A percentile compares a stretch with the other conserved stretches of the same genome.
These are phyloP conservation scores for Tricholoma sp. DNA, from an alignment of 768 basidiomycete species.

Conservation along the genomic window DNA sequence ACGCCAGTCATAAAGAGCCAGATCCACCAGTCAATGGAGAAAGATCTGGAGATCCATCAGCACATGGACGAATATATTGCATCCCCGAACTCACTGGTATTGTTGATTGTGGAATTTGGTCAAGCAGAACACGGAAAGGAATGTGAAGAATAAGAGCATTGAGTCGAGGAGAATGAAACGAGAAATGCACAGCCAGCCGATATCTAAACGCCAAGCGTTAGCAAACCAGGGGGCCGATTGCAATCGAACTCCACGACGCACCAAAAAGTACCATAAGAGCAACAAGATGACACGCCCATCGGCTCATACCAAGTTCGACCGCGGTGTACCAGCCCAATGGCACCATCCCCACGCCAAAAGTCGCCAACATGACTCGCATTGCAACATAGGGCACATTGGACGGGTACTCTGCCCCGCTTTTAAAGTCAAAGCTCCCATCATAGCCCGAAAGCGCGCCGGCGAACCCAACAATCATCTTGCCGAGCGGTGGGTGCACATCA, in stretches of 20 bases:
- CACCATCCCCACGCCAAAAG: slow-evolving; percentile 92
- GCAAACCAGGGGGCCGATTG: slow-evolving; percentile 6
- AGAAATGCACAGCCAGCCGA: slow-evolving; percentile 95
- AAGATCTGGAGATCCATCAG: slow-evolving; percentile 51
- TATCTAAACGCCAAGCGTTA: slow-evolving; percentile 47
- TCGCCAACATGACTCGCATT: slow-evolving; percentile 93
- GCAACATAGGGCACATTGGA: slow-evolving; percentile 84
- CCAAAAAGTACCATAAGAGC: slow-evolving; percentile 92
- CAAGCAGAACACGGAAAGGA: slow-evolving; percentile 91
- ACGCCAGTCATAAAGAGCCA: slow-evolving; percentile 89
- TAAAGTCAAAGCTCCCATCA: slow-evolving; percentile 89
- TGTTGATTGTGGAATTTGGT: slow-evolving; percentile 98
- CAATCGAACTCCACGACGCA: slow-evolving; percentile 29
- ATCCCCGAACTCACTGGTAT: slow-evolving; percentile 60
- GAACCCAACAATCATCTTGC: slow-evolving; percentile 98
- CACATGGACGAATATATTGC: slow-evolving; percentile 1
- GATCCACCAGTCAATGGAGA: slow-evolving; percentile 96
- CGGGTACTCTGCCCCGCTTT: slow-evolving; percentile 84
- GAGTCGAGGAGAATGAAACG: slow-evolving; percentile 94
- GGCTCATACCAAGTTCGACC: slow-evolving; percentile 88
- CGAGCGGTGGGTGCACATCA: slow-evolving; percentile 96
- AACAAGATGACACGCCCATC: slow-evolving; percentile 85
- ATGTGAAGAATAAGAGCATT: slow-evolving; percentile 98
- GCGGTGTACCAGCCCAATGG: slow-evolving; percentile 97
- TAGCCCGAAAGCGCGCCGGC: slow-evolving; percentile 90